Evolutionary conservation across 306 rosid species (phyloP).

Genomic region (Oxytropis ochrocephala): DNA sequence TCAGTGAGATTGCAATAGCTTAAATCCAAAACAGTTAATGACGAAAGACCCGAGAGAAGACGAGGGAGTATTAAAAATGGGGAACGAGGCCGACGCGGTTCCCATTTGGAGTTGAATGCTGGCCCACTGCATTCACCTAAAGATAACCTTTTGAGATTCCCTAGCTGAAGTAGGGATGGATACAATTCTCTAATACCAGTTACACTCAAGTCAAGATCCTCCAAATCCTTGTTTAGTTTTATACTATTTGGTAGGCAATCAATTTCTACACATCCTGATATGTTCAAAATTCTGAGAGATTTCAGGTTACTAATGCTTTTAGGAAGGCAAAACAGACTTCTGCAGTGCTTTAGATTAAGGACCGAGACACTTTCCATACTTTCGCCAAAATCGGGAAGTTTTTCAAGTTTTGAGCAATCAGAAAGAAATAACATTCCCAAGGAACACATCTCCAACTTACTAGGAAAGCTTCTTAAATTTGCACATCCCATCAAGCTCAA

Average conservation of each 20-base stretch:
- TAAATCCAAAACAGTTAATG: not conserved
- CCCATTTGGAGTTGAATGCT: not conserved
- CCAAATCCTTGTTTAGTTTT: slow-evolving; percentile 2
- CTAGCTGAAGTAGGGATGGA: not conserved
- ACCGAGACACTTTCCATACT: not conserved
- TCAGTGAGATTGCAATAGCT: slow-evolving; percentile 7
- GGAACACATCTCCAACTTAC: slow-evolving; percentile 10
- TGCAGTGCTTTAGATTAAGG: not conserved
- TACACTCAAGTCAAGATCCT: slow-evolving; percentile 11
- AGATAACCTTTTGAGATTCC: slow-evolving; percentile 5
- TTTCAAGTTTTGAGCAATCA: not conserved
- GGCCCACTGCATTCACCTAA: not conserved
- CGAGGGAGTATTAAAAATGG: not conserved
- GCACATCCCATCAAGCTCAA: slow-evolving; percentile 11
- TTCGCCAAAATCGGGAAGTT: slow-evolving; percentile 12
- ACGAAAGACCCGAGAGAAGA: not conserved
- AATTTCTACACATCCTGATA: slow-evolving; percentile 12
- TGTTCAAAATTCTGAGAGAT: not conserved
- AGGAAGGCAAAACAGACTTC: slow-evolving; percentile 2
- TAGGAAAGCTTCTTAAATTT: not conserved
- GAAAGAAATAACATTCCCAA: not conserved
- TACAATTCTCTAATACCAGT: slow-evolving; percentile 8
- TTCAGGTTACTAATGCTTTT: slow-evolving; percentile 3
- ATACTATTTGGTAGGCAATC: not conserved
- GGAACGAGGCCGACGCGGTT: not conserved